phyloP scores from a whole-genome alignment of 2,329 filamentous ascomycete genomes.

The Elsinoe arachidis region DNA sequence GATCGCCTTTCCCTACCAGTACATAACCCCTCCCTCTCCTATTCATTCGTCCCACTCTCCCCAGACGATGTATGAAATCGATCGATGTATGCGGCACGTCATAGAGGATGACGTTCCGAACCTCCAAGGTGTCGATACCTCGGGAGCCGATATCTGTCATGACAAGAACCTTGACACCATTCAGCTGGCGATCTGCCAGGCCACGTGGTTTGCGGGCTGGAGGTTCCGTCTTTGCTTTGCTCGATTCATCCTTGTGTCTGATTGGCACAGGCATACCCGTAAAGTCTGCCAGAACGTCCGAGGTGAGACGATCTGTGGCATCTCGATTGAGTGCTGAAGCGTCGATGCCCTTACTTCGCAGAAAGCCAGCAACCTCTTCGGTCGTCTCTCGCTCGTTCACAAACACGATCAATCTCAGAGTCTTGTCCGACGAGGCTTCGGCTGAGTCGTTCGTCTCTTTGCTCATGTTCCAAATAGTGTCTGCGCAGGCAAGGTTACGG shows the following conservation, averaged over 20 bases:
- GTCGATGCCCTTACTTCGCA: constrained; percentile 77
- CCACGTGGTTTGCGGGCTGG: constrained; percentile 8
- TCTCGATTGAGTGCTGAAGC: constrained; percentile 80
- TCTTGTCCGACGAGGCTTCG: constrained; percentile 36
- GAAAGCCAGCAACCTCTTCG: constrained; percentile 67
- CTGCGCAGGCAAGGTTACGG: constrained; percentile 85
- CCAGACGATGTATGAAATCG: constrained; percentile 94
- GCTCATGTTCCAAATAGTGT: constrained; percentile 88
- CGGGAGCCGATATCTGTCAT: constrained; percentile 87
- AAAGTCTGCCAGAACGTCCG: constrained; percentile 69
- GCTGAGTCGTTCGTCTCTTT: constrained; percentile 59
- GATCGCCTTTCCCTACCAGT: constrained; percentile 78
- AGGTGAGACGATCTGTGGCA: constrained; percentile 66
- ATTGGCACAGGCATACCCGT: constrained; percentile 36
- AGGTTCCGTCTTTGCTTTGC: neutral
- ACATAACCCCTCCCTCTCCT: constrained; percentile 82
- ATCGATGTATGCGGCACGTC: constrained; percentile 97
- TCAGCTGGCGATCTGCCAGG: constrained; percentile 42
- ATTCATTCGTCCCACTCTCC: constrained; percentile 86
- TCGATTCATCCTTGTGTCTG: neutral
- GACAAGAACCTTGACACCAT: constrained; percentile 82
- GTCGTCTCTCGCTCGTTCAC: constrained; percentile 94
- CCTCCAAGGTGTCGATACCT: constrained; percentile 87
- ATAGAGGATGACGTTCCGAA: constrained; percentile 85
- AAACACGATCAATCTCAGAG: constrained; percentile 86